phyloP scores from a whole-genome alignment of 805 yeast genomes.

The Saccharomyces mikatae region DNA sequence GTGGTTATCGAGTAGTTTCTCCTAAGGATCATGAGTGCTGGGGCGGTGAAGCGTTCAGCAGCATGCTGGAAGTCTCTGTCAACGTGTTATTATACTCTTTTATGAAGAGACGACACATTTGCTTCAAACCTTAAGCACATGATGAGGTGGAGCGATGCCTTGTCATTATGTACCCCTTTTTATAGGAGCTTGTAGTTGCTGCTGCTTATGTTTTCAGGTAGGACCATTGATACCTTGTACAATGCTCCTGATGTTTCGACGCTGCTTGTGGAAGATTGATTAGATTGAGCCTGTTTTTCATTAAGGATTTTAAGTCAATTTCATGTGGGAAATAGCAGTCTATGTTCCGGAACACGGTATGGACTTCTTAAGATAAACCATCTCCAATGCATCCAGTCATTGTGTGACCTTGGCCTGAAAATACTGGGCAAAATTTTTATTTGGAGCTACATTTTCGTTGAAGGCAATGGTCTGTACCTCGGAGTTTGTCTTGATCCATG shows the following conservation, averaged over 20 bases:
- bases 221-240: constrained; percentile 44
- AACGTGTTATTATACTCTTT: constrained; percentile 76
- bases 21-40: constrained; percentile 66
- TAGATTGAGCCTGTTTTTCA: constrained; percentile 43
- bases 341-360: constrained; percentile 96
- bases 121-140: constrained; percentile 28
- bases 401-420: constrained; percentile 74
- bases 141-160: constrained; percentile 93
- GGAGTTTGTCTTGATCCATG: constrained; percentile 52
- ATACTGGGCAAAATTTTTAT: constrained; percentile 63
- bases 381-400: constrained; percentile 72
- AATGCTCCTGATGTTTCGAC: constrained; percentile 77
- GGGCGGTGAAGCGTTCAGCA: constrained; percentile 57
- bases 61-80: constrained; percentile 78
- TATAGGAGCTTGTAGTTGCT: constrained; percentile 59
- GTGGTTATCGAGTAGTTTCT: constrained; percentile 75
- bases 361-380: constrained; percentile 74
- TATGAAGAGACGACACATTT: constrained; percentile 33
- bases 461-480: constrained; percentile 78
- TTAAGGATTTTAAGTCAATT: constrained; percentile 60
- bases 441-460: constrained; percentile 90
- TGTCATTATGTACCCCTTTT: constrained; percentile 76
- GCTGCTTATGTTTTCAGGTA: constrained; percentile 9
- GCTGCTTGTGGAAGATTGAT: constrained; percentile 28
- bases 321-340: constrained; percentile 76